Conservation (phyloP, 108 stramenopile genomes). For the Skeletonema tropicum region DNA sequence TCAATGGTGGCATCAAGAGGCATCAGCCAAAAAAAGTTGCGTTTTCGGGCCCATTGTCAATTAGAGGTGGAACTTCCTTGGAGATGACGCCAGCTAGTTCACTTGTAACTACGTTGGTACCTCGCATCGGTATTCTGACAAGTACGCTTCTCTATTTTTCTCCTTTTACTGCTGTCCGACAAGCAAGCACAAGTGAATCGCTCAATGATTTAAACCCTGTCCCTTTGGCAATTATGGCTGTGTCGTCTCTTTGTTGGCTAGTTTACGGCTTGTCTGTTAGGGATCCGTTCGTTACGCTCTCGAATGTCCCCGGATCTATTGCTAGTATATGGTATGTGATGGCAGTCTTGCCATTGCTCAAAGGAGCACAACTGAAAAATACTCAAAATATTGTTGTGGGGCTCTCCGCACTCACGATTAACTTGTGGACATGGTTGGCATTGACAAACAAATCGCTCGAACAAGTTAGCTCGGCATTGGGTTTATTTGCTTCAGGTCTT, state of each 20-base stretch:
- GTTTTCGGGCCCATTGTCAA: not conserved
- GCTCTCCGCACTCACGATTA: conserved; percentile 37
- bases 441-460: conserved; percentile 37
- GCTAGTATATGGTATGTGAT: conserved; percentile 51
- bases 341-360: conserved; percentile 33
- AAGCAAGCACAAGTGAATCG: conserved; percentile 19
- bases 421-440: conserved; percentile 55
- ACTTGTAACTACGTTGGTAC: conserved; percentile 33
- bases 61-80: conserved; percentile 21
- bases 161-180: conserved; percentile 44
- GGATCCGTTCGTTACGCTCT: conserved; percentile 54
- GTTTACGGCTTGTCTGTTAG: conserved; percentile 50
- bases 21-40: not conserved
- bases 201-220: conserved; percentile 53
- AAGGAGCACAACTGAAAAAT: conserved; percentile 9
- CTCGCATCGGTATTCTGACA: conserved; percentile 52
- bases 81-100: conserved; percentile 18
- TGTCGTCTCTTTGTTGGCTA: conserved; percentile 53
- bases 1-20: not conserved
- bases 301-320: conserved; percentile 53
- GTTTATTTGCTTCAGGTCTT: conserved; percentile 49
- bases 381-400: conserved; percentile 42
- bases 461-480: conserved; percentile 37
- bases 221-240: conserved; percentile 58
- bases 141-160: conserved; percentile 54